Conservation (phyloP, 345 rosid genomes). For the Erysimum cheiranthoides region DNA sequence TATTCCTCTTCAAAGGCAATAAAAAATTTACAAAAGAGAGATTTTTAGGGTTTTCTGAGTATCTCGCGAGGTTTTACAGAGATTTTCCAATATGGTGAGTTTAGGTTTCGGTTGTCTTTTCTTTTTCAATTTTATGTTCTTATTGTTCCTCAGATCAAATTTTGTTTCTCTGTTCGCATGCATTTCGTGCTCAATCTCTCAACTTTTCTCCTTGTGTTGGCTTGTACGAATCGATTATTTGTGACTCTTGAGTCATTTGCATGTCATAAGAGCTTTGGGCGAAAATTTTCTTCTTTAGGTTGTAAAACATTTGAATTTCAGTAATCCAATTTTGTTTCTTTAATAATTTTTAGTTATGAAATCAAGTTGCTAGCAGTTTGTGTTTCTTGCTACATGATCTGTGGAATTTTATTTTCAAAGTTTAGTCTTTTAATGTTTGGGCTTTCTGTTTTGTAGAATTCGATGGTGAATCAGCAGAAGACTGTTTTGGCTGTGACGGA, state of each 20-base stretch:
- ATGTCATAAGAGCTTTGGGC: slow-evolving; percentile 1
- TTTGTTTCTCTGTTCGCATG: slow-evolving; percentile 13
- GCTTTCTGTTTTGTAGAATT: slow-evolving; percentile 30
- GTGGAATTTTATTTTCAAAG: background rate
- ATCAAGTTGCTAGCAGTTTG: slow-evolving; percentile 20
- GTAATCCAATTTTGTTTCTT: slow-evolving; percentile 11
- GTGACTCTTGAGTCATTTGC: slow-evolving; percentile 9
- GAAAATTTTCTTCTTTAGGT: background rate
- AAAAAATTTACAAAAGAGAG: background rate
- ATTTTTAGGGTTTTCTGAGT: slow-evolving; percentile 37
- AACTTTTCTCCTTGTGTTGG: background rate
- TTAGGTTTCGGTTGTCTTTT: background rate
- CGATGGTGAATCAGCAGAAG: slow-evolving; percentile 36
- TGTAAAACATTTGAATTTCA: slow-evolving; percentile 1
- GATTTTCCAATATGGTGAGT: slow-evolving; percentile 33
- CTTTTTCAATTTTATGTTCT: slow-evolving; percentile 5
- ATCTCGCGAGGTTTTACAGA: slow-evolving; percentile 27
- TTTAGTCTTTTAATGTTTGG: background rate
- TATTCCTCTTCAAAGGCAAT: background rate
- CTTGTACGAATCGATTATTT: background rate
- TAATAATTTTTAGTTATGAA: background rate
- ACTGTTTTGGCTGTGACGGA: slow-evolving; percentile 43
- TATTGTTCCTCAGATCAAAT: slow-evolving; percentile 12
- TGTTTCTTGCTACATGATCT: slow-evolving; percentile 6
- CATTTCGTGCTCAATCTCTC: slow-evolving; percentile 17